Evolutionary conservation across 148 eudicot genomes (phyloP).

Genomic region (Rhododendron kiyosumense): DNA sequence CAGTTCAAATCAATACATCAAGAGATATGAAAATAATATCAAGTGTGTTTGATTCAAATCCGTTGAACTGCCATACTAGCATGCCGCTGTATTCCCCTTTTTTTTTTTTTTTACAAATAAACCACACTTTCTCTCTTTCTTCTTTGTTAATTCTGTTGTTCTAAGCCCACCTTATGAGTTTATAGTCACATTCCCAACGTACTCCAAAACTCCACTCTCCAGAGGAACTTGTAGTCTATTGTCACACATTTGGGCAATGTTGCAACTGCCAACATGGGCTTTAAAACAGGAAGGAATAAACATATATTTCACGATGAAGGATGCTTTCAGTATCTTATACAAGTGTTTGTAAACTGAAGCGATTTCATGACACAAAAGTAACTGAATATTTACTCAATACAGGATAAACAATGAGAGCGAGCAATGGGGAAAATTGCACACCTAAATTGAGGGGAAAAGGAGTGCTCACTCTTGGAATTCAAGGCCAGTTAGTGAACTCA

Average conservation of each 20-base stretch:
- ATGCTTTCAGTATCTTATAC: not conserved
- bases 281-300: not conserved
- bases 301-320: not conserved
- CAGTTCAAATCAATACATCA: not conserved
- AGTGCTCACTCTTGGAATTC: constrained; percentile 9
- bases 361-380: not conserved
- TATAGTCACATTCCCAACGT: not conserved
- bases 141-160: not conserved
- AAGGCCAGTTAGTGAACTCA: constrained; percentile 94
- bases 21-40: not conserved
- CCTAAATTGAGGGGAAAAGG: not conserved
- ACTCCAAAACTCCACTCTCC: not conserved
- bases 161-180: not conserved
- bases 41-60: not conserved
- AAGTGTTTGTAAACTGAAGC: not conserved
- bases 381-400: not conserved
- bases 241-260: not conserved
- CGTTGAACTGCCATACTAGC: not conserved
- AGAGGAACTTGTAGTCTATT: not conserved
- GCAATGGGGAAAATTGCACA: not conserved
- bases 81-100: not conserved
- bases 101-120: not conserved
- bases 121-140: not conserved
- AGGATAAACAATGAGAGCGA: not conserved
- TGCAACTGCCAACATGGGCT: not conserved